Evolutionary conservation across 1,139 yeast genomes (phyloP).

Genomic region (Lodderomyces pseudojiufengensis): DNA sequence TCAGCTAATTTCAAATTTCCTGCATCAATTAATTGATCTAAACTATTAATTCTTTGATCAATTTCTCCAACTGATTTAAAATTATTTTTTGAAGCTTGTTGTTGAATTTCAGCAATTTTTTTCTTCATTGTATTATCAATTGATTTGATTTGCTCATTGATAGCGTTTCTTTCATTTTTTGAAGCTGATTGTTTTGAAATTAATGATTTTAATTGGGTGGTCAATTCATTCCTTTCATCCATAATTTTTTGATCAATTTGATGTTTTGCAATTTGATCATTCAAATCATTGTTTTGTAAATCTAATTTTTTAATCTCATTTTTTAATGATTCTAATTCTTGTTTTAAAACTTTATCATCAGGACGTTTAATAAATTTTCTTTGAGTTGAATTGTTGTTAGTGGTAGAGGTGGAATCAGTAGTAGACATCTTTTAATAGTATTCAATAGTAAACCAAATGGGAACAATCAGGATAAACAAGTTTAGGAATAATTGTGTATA

Average conservation of each 20-base stretch:
- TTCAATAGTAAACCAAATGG: background rate
- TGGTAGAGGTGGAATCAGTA: slow-evolving; percentile 12
- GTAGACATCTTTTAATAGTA: slow-evolving; percentile 10
- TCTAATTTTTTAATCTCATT: slow-evolving; percentile 72
- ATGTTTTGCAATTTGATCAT: slow-evolving; percentile 41
- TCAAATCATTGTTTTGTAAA: slow-evolving; percentile 38
- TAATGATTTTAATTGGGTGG: slow-evolving; percentile 60
- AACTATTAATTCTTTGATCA: slow-evolving; percentile 63
- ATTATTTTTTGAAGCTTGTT: slow-evolving; percentile 63
- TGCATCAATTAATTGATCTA: slow-evolving; percentile 72
- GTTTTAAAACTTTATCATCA: slow-evolving; percentile 62
- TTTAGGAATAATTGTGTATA: no score
- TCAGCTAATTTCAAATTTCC: slow-evolving; percentile 88
- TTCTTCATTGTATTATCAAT: slow-evolving; percentile 72
- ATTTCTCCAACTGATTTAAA: slow-evolving; percentile 78
- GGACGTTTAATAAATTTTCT: slow-evolving; percentile 68
- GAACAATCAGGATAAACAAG: background rate
- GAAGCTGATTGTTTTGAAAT: slow-evolving; percentile 64
- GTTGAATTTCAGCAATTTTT: slow-evolving; percentile 71
- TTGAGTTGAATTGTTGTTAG: slow-evolving; percentile 12
- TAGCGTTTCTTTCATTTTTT: slow-evolving; percentile 64
- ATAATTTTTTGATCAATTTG: slow-evolving; percentile 40
- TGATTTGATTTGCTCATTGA: slow-evolving; percentile 70
- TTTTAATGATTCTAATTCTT: slow-evolving; percentile 56
- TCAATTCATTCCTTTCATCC: slow-evolving; percentile 63